These are phyloP conservation scores for Vitis rupestris DNA, from an alignment of 164 flowering plant species.

Conservation along the genomic window DNA sequence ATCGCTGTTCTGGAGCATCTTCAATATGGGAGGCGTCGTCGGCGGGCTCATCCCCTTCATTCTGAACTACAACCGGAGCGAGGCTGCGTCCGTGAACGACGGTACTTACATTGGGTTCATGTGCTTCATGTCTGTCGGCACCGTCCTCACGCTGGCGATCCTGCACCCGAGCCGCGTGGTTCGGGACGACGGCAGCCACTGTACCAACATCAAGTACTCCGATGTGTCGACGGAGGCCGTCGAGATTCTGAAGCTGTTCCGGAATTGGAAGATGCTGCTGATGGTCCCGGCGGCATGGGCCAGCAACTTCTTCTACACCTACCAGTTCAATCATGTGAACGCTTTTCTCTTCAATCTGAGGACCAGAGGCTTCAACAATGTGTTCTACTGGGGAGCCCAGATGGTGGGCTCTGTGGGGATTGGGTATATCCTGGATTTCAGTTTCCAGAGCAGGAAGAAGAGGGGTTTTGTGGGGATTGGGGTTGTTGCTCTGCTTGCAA, in stretches of 20 bases:
- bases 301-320: constrained; percentile 86
- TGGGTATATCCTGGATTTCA: constrained; percentile 77
- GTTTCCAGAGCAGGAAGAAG: constrained; percentile 63
- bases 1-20: constrained; percentile 83
- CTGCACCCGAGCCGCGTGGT: constrained; percentile 62
- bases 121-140: constrained; percentile 73
- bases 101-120: constrained; percentile 87
- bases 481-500: constrained; percentile 52
- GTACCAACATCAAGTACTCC: constrained; percentile 66
- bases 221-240: constrained; percentile 42
- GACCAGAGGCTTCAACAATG: constrained; percentile 88
- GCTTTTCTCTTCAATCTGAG: constrained; percentile 69
- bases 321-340: constrained; percentile 90
- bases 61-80: constrained; percentile 55
- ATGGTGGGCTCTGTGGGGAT: constrained; percentile 83
- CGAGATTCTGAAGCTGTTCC: constrained; percentile 66
- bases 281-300: constrained; percentile 86
- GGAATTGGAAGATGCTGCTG: constrained; percentile 83
- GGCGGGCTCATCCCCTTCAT: constrained; percentile 89
- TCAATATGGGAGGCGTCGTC: constrained; percentile 93
- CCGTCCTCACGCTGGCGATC: constrained; percentile 60
- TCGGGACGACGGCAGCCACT: constrained; percentile 68
- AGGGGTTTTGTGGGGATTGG: constrained; percentile 75
- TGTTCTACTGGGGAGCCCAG: constrained; percentile 97
- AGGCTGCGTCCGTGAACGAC: constrained; percentile 72